These are phyloP conservation scores for Calonectria hongkongensis DNA, from an alignment of 2,329 filamentous ascomycete genomes.

Conservation along the genomic window DNA sequence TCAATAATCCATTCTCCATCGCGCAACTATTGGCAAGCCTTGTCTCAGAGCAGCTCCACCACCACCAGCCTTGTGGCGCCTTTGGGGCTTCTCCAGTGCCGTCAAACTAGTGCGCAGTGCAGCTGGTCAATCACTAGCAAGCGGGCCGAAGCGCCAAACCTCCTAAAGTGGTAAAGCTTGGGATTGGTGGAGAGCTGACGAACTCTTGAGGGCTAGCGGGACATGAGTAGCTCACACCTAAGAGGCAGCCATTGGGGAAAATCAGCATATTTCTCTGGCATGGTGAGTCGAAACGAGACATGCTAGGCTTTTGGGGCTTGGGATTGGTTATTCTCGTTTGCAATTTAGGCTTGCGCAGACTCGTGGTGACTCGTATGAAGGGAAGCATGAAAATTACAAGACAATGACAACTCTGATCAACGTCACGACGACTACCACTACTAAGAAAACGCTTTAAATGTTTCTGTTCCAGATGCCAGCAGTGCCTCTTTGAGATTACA, in stretches of 20 bases:
- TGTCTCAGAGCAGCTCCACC: background rate
- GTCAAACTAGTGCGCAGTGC: background rate
- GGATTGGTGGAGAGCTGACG: conserved; percentile 5
- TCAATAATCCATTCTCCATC: background rate
- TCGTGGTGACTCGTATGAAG: background rate
- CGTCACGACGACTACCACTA: background rate
- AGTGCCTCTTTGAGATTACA: too few species aligned
- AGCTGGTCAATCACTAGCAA: background rate
- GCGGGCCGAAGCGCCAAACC: background rate
- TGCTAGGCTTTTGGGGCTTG: background rate
- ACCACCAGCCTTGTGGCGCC: background rate
- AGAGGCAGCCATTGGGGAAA: background rate
- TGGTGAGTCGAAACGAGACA: too few species aligned
- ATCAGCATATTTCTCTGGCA: background rate
- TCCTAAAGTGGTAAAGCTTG: background rate
- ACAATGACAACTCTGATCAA: background rate
- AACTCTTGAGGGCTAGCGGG: background rate
- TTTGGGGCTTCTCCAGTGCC: background rate
- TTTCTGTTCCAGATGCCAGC: too few species aligned
- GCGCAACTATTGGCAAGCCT: background rate
- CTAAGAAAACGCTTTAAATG: background rate
- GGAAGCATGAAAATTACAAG: background rate
- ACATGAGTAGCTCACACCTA: background rate
- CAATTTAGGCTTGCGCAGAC: background rate
- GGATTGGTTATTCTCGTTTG: background rate